Evolutionary conservation across 2,329 filamentous ascomycete species (phyloP), one percentile per base, ranked within the genome.

Genomic region (Colletotrichum horii): DNA sequence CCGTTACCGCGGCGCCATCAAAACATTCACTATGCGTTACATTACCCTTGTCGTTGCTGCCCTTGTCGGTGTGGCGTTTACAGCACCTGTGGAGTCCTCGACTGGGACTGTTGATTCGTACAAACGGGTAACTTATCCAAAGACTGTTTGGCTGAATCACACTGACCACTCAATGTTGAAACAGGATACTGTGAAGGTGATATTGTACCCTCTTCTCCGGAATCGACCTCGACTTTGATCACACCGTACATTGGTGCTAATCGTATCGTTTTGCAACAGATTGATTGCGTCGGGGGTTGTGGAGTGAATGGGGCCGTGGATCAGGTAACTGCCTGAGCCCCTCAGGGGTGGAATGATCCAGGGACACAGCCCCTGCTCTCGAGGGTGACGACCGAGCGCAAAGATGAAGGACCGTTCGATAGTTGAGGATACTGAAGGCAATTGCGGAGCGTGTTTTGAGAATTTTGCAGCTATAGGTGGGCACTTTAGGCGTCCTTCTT

Each of bases 391-490:
- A 12, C n/a, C 30, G 11, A 11, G 30, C 30, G 4, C 30, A 32
- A 12, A 12, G 30, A 32, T 4, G 11, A 32, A 32, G 30, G 30
- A 4, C 0, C 4, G 4, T 48, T 22, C 12, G n/a, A 1, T 52
- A 4, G 0, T 22, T 22, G 6, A 14, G 6, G 11, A 14, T 4
- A 0, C 12, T 14, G 11, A 6, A 14, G 11, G 11, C 3, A 52
- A 8, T 52, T 5, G 38, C 0, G 2, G 12, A 0, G 9, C 9
- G 19, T 48, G 38, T 48, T n/a, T 5, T 2, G 3, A 0, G 9
- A 12, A 0, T 0, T 48, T 19, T 0, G 4, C 5, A 0, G 19
- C 11, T 43, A 2, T 48, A 1, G 3, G 6, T n/a, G 38, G 9
- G 12, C 19, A 12, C 3, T 4, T n/a, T 6, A 43, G 9, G 2